A percentile compares a stretch with the other conserved stretches of the same genome.
Conservation (phyloP, 345 rosid genomes). For the Hypericum androsaemum region DNA sequence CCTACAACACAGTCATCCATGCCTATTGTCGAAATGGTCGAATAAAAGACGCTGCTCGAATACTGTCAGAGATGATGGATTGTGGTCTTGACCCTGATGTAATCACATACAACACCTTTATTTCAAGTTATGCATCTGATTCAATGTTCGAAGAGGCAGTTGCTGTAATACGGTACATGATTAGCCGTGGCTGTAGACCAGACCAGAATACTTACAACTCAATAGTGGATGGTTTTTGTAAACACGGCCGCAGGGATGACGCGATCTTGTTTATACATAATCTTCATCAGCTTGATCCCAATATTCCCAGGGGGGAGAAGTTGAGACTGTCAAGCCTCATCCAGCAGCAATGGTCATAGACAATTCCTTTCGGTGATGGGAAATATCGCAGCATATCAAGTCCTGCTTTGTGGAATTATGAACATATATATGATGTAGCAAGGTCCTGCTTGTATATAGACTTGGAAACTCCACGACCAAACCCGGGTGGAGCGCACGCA, state of each 20-base stretch:
- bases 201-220: slow-evolving; percentile 77
- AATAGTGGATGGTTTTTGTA: slow-evolving; percentile 77
- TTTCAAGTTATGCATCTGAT: slow-evolving; percentile 79
- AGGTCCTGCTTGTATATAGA: no score
- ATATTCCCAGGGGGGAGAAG: slow-evolving; percentile 41
- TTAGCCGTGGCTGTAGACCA: slow-evolving; percentile 59
- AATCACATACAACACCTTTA: slow-evolving; percentile 77
- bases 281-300: slow-evolving; percentile 58
- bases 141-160: slow-evolving; percentile 77
- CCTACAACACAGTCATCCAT: slow-evolving; percentile 79
- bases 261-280: slow-evolving; percentile 48
- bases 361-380: not conserved
- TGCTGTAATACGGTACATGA: slow-evolving; percentile 65
- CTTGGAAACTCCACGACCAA: no score
- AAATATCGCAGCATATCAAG: not conserved
- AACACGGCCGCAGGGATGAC: slow-evolving; percentile 47
- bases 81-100: slow-evolving; percentile 67
- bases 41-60: slow-evolving; percentile 75
- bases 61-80: slow-evolving; percentile 62
- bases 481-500: no score
- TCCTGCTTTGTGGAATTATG: not conserved
- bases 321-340: slow-evolving; percentile 55
- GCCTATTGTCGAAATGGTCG: slow-evolving; percentile 84
- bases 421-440: no score
- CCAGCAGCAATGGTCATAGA: slow-evolving; percentile 44